phyloP scores from a whole-genome alignment of 495 filamentous ascomycete species.

The Lineolata rhizophorae region DNA sequence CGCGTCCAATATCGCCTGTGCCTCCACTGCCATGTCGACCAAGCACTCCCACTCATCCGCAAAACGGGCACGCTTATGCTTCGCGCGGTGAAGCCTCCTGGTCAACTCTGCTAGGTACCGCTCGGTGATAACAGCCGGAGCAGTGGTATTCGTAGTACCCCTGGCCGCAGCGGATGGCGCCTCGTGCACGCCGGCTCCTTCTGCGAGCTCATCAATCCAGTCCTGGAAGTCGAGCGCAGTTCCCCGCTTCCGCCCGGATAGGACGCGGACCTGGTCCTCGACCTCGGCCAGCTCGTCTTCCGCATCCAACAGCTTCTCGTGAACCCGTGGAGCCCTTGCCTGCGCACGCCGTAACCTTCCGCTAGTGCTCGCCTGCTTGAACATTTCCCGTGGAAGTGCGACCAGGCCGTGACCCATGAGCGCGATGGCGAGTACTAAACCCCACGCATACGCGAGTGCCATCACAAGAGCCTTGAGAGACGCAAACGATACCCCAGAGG shows the following conservation, averaged over 20 bases:
- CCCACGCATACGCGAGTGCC: slow-evolving; percentile 88
- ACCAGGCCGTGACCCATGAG: slow-evolving; percentile 95
- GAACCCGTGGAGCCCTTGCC: slow-evolving; percentile 51
- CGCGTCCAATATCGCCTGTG: slow-evolving; percentile 71
- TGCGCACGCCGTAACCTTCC: slow-evolving; percentile 53
- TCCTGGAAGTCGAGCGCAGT: slow-evolving; percentile 66
- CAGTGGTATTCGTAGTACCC: slow-evolving; percentile 13
- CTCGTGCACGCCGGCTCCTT: slow-evolving; percentile 47
- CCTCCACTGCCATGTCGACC: slow-evolving; percentile 44
- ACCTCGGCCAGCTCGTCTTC: slow-evolving; percentile 59
- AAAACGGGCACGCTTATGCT: slow-evolving; percentile 65
- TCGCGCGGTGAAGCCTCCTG: slow-evolving; percentile 51
- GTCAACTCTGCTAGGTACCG: slow-evolving; percentile 82
- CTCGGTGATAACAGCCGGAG: slow-evolving; percentile 71
- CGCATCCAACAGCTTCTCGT: slow-evolving; percentile 77
- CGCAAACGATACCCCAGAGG: slow-evolving; percentile 43
- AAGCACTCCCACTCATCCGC: slow-evolving; percentile 68
- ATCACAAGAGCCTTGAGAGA: slow-evolving; percentile 64
- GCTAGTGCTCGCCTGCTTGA: slow-evolving; percentile 52
- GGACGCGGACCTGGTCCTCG: slow-evolving; percentile 53
- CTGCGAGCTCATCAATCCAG: slow-evolving; percentile 84
- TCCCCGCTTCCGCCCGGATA: slow-evolving; percentile 62
- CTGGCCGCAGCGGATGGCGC: slow-evolving; percentile 18
- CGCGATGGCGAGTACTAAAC: slow-evolving; percentile 74
- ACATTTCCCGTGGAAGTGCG: slow-evolving; percentile 61